These are phyloP conservation scores for Aspergillus sp. DNA, from an alignment of 2,329 filamentous ascomycete genomes.

Conservation along the genomic window DNA sequence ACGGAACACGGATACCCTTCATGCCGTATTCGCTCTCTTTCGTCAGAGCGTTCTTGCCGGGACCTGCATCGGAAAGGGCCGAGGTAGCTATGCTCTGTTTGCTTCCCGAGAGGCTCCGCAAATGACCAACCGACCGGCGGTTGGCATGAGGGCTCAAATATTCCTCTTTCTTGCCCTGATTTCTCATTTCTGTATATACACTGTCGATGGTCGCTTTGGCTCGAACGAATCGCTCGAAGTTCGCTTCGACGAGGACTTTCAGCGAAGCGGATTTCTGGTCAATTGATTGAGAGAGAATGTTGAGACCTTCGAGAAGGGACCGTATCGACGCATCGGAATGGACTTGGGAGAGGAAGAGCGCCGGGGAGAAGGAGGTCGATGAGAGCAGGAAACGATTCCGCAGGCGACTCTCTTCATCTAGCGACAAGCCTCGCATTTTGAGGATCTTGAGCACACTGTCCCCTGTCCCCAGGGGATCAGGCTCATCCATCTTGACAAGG, in stretches of 20 bases:
- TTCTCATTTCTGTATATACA: constrained; percentile 93
- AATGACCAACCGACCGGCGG: constrained; percentile 64
- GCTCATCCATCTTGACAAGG: constrained; percentile 85
- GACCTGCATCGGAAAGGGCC: constrained; percentile 50
- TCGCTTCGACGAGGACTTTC: constrained; percentile 94
- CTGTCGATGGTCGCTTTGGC: constrained; percentile 98
- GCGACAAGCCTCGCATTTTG: constrained; percentile 71
- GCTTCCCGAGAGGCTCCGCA: constrained; percentile 56
- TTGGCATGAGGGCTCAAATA: constrained; percentile 51
- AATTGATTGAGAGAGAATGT: constrained; percentile 85
- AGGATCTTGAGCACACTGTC: constrained; percentile 84
- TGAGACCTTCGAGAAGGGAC: constrained; percentile 75
- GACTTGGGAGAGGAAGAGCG: constrained; percentile 87
- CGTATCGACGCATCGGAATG: constrained; percentile 84
- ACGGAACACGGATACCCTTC: constrained; percentile 80
- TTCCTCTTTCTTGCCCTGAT: constrained; percentile 62
- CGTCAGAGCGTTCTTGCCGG: constrained; percentile 83
- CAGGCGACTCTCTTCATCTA: constrained; percentile 80
- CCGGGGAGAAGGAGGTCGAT: constrained; percentile 91
- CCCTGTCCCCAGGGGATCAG: constrained; percentile 84
- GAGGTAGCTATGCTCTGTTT: constrained; percentile 44
- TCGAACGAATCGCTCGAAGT: constrained; percentile 96
- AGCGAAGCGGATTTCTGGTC: constrained; percentile 97
- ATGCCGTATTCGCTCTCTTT: constrained; percentile 94
- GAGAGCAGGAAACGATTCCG: constrained; percentile 93